Evolutionary conservation across 495 filamentous ascomycete genomes (phyloP), one percentile per base, ranked within the genome.

Genomic region (Xylaria bambusicola): DNA sequence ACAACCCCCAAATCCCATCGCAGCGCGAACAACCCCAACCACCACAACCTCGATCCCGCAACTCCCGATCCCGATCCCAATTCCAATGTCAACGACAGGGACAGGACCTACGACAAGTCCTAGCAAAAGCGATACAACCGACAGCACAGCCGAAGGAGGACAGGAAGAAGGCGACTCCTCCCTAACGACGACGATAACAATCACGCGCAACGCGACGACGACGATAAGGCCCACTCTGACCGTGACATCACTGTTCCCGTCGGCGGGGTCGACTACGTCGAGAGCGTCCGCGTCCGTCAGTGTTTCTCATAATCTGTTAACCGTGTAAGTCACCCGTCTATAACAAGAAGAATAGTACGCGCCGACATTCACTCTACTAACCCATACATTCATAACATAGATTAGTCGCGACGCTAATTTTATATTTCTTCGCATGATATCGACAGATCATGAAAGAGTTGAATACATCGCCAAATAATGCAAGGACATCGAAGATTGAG

Each of bases 41-140:
- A 21, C 38, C 20, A 17, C 31, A 1, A 27, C 36, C 1, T 53
- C 50, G 24, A 41, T 41, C 24, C 12, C 35, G 7, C 40, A 21
- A 20, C 21, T 42, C 0, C 35, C 50, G 13, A 21, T 18, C 20
- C 35, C 50, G 3, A n/a, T n/a, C n/a, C n/a, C n/a, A n/a, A n/a
- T n/a, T n/a, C n/a, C n/a, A n/a, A n/a, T n/a, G n/a, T n/a, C n/a
- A n/a, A n/a, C n/a, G n/a, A n/a, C n/a, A n/a, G n/a, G n/a, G n/a
- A n/a, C n/a, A n/a, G n/a, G n/a, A n/a, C n/a, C n/a, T n/a, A n/a
- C n/a, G n/a, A n/a, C n/a, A n/a, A n/a, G n/a, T n/a, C n/a, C n/a
- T n/a, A n/a, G n/a, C 13, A n/a, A 7, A 9, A n/a, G 35, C 8
- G 58, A 65, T 27, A 62, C 61, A 17, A 64, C 61, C 48, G 54